Conservation (phyloP, 768 basidiomycete species). For the Kockovaella imperatae region DNA sequence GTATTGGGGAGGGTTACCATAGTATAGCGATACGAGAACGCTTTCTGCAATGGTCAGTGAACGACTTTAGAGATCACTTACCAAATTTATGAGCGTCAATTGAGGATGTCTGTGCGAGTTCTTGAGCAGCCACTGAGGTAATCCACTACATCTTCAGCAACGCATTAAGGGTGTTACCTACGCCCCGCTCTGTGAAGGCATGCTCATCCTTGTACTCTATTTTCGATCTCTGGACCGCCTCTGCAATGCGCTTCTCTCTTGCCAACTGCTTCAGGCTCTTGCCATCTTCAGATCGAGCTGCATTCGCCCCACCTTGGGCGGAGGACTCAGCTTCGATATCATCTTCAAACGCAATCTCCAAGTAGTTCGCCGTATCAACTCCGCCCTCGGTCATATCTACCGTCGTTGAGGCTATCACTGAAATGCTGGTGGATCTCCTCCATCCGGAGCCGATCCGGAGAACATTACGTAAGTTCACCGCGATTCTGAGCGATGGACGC, state of each 20-base stretch:
- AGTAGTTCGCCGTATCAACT: too few relatives aligned
- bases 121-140: constrained; percentile 1
- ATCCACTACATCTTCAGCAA: constrained; percentile 9
- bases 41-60: constrained; percentile 14
- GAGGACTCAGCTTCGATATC: neutral
- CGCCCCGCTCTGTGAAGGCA: constrained; percentile 30
- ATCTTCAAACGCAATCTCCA: neutral
- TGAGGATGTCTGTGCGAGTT: constrained; percentile 6
- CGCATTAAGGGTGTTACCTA: constrained; percentile 6
- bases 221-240: constrained; percentile 31
- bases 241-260: constrained; percentile 22
- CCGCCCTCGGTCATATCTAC: too few relatives aligned
- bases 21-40: constrained; percentile 21
- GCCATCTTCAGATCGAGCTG: neutral
- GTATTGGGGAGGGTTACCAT: constrained; percentile 14
- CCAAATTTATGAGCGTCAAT: constrained; percentile 24
- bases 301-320: neutral
- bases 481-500: too few relatives aligned
- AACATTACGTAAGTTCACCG: too few relatives aligned
- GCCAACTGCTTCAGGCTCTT: constrained; percentile 4
- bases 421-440: too few relatives aligned
- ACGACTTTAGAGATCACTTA: too few relatives aligned
- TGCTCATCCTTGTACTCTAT: constrained; percentile 29
- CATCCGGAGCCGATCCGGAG: too few relatives aligned
- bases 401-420: too few relatives aligned